phyloP scores from a whole-genome alignment of 495 filamentous ascomycete genomes.

The Lasiosphaeria miniovina region DNA sequence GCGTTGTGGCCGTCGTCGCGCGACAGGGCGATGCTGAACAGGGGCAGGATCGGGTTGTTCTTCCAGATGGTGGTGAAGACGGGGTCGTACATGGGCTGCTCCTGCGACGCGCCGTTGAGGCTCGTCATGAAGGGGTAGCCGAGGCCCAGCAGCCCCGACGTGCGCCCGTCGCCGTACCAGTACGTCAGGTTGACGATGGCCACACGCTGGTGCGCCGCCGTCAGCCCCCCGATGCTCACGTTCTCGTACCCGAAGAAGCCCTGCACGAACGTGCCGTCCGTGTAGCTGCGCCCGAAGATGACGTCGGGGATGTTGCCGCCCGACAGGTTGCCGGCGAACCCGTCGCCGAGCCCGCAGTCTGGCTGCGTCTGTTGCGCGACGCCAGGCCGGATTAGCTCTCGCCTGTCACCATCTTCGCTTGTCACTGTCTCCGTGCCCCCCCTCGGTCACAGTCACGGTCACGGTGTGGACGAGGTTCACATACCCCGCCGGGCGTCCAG shows the following conservation, averaged over 20 bases:
- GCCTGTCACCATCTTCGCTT: neutral
- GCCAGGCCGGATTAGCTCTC: too few relatives aligned
- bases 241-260: constrained; percentile 55
- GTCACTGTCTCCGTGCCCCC: too few relatives aligned
- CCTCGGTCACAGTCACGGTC: neutral
- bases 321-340: constrained; percentile 41
- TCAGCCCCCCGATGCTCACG: constrained; percentile 49
- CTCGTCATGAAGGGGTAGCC: constrained; percentile 52
- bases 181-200: constrained; percentile 48
- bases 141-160: constrained; percentile 57
- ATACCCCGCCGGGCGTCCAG: constrained; percentile 18
- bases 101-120: constrained; percentile 22
- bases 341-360: constrained; percentile 48
- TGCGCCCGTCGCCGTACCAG: constrained; percentile 47
- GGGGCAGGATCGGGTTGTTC: constrained; percentile 44
- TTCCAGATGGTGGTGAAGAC: constrained; percentile 56
- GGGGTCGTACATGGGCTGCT: constrained; percentile 45
- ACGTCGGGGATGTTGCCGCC: constrained; percentile 41
- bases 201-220: constrained; percentile 48
- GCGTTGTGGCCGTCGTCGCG: constrained; percentile 12
- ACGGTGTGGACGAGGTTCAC: constrained; percentile 1
- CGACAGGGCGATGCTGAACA: constrained; percentile 53
- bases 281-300: constrained; percentile 56
- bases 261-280: constrained; percentile 50
- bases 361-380: constrained; percentile 11